Conservation (phyloP, 345 rosid species). For the Chamaenerion angustifolium region DNA sequence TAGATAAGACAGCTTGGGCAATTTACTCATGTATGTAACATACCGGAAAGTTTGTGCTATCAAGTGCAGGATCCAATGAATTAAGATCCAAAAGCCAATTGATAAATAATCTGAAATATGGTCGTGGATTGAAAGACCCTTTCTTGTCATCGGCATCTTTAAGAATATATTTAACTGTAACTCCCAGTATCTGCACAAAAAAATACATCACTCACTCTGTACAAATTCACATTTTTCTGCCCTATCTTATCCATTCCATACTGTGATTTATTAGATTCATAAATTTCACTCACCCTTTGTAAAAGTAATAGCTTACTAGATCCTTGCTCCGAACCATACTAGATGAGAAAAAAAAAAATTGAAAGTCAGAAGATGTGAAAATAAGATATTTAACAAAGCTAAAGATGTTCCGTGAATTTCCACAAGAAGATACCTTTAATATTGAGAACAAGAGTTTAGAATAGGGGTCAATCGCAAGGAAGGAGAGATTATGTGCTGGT, state of each 20-base stretch:
- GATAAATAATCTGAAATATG: conserved; percentile 63
- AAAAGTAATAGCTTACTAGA: conserved; percentile 47
- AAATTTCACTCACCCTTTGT: conserved; percentile 38
- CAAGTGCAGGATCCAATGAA: conserved; percentile 46
- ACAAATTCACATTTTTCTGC: background rate
- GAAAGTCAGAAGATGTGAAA: conserved; percentile 2
- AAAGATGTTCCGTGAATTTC: background rate
- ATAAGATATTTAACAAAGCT: background rate
- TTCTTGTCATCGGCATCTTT: conserved; percentile 84
- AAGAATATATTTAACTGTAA: conserved; percentile 63
- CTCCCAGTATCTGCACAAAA: conserved; percentile 45
- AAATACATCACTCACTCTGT: conserved; percentile 5
- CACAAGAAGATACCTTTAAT: conserved; percentile 22
- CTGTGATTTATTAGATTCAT: too few relatives aligned
- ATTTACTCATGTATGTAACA: background rate
- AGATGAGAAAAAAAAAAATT: background rate
- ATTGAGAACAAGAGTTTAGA: conserved; percentile 68
- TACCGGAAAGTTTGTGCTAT: conserved; percentile 76
- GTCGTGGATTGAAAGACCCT: conserved; percentile 48
- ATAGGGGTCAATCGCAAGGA: conserved; percentile 76
- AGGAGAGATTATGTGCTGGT: conserved; percentile 56
- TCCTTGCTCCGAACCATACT: conserved; percentile 69
- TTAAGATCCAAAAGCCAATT: conserved; percentile 70
- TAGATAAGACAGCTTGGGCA: too few relatives aligned
- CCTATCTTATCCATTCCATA: too few relatives aligned